phyloP scores from a whole-genome alignment of 225 moss, liverwort and hornwort species.

The Lunularia cruciata region DNA sequence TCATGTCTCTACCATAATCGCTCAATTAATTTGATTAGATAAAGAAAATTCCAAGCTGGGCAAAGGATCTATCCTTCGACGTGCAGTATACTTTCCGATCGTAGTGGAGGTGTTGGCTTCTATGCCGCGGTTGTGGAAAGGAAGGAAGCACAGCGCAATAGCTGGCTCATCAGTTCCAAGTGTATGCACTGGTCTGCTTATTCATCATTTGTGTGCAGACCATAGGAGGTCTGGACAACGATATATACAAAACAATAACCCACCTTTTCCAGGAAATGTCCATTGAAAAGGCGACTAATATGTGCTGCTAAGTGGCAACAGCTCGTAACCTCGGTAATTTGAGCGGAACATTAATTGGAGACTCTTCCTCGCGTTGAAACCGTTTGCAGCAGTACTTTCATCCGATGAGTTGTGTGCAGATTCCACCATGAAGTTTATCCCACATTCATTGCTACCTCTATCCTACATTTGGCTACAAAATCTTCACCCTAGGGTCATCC shows the following conservation, averaged over 20 bases:
- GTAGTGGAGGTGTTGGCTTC: no score
- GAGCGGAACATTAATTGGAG: not conserved
- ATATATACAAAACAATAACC: conserved; percentile 22
- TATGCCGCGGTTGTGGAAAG: no score
- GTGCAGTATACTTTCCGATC: no score
- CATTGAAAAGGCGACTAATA: conserved; percentile 3
- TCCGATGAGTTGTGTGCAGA: conserved; percentile 4
- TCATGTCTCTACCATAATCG: no score
- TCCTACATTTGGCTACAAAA: conserved; percentile 58
- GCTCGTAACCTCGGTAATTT: not conserved
- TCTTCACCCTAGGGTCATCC: conserved; percentile 73
- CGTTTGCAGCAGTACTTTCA: not conserved
- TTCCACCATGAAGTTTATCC: not conserved
- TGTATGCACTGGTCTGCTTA: no score
- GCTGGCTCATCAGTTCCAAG: no score
- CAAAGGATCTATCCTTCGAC: no score
- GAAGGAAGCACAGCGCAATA: no score
- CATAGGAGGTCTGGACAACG: not conserved
- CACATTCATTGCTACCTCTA: not conserved
- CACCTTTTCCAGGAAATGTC: conserved; percentile 17
- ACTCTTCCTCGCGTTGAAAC: not conserved
- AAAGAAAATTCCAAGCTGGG: no score
- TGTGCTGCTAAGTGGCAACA: not conserved
- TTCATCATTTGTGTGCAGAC: not conserved
- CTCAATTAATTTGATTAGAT: no score